Evolutionary conservation across 1,139 yeast genomes (phyloP), one percentile per base, ranked within the genome.

Genomic region (Ogataea hybrid): DNA sequence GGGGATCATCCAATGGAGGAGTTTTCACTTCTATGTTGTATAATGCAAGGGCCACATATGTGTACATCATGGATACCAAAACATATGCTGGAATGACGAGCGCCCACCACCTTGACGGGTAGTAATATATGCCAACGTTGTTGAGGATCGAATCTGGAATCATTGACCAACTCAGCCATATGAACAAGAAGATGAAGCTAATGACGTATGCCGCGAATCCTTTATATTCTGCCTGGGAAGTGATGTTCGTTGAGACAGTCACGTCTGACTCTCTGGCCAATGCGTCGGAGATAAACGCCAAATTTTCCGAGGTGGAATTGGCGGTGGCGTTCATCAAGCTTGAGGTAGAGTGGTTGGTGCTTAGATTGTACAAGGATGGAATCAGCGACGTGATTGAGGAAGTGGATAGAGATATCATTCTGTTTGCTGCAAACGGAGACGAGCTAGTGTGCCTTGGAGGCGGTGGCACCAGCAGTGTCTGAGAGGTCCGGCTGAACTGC

Each of bases 81-180:
- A 82, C 70, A 54, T 77, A 83, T 4, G 84, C 69, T 1, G 96
- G 95, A 1, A 85, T 61, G 0, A 89, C 86, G 38, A 83, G 58
- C 2, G 92, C 82, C 96, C 96, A 88, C 82, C 92, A 87, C 51
- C 88, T 70, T 25, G 88, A 84, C 0, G 96, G 96, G 52, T 81
- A 84, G 62, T 86, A 88, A 52, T 78, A 74, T 11, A 88, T 75
- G 2, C 82, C 78, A 16, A 84, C 48, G 44, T 58, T 54, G 40
- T 58, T 50, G 31, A 86, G 73, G 31, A 77, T 55, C 9, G 57
- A 47, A 21, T 77, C 75, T 0, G 96, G 96, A 0, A 80, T 58
- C 11, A 82, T 56, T 0, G 90, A 76, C 96, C 96, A 88, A 5
- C 74, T 52, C 3, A 81, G 53, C 73, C 85, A 87, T 8, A 75